Evolutionary conservation across 2,329 filamentous ascomycete genomes (phyloP).

Genomic region (Balansia obtecta): DNA sequence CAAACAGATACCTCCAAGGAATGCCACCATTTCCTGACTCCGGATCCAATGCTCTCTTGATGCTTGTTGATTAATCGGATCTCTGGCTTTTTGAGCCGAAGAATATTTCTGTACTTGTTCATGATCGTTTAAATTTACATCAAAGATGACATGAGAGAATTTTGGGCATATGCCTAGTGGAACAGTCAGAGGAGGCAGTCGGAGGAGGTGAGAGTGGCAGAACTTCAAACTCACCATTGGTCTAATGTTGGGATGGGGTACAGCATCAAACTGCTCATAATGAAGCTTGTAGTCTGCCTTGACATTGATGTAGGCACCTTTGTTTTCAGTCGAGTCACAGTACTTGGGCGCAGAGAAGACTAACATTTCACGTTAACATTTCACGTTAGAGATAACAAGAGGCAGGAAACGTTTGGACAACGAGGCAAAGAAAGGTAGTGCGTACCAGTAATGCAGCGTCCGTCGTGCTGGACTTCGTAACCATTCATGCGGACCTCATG

Average conservation of each 20-base stretch:
- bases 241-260: conserved; percentile 88
- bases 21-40: conserved; percentile 7
- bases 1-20: not conserved
- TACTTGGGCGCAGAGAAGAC: conserved; percentile 97
- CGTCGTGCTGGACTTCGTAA: conserved; percentile 96
- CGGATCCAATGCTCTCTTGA: conserved; percentile 6
- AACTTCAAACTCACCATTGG: conserved; percentile 55
- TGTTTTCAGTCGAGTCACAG: conserved; percentile 96
- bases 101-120: not conserved
- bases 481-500: conserved; percentile 98
- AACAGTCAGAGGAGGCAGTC: conserved; percentile 12
- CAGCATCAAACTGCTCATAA: conserved; percentile 89
- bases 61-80: not conserved
- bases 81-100: not conserved
- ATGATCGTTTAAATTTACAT: conserved; percentile 35
- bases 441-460: conserved; percentile 82
- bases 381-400: conserved; percentile 13
- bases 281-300: conserved; percentile 81
- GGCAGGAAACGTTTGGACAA: not conserved
- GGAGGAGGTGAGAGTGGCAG: not conserved
- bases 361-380: conserved; percentile 14
- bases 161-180: conserved; percentile 66
- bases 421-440: conserved; percentile 5
- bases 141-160: conserved; percentile 65
- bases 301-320: conserved; percentile 96